phyloP scores from a whole-genome alignment of 345 rosid genomes.

The Barbarea vulgaris region DNA sequence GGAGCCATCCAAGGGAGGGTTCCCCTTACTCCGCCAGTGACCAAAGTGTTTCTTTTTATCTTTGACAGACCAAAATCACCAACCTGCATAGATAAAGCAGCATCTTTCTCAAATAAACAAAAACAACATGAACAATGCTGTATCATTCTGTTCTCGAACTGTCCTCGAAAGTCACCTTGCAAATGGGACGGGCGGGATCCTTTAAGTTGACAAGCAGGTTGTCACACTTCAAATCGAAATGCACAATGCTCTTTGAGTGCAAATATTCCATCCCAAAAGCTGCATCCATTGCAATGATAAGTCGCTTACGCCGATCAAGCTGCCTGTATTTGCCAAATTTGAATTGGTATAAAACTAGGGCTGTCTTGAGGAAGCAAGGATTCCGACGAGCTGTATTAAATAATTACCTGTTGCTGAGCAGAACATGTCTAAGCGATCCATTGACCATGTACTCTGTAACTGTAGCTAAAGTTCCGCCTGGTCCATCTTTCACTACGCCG shows the following conservation, averaged over 20 bases:
- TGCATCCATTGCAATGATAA: constrained; percentile 98
- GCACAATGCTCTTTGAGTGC: constrained; percentile 96
- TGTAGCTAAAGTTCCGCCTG: constrained; percentile 95
- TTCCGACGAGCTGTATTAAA: constrained; percentile 3
- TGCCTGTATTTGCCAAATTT: constrained; percentile 53
- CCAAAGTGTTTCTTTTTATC: constrained; percentile 82
- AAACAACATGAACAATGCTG: constrained; percentile 1
- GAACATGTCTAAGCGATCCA: constrained; percentile 96
- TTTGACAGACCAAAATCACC: constrained; percentile 91
- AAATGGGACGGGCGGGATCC: constrained; percentile 91
- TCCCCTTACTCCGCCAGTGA: constrained; percentile 85
- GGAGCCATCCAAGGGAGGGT: constrained; percentile 98
- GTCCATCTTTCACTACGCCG: constrained; percentile 98
- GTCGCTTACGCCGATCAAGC: constrained; percentile 92
- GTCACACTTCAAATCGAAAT: constrained; percentile 98
- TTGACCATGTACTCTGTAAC: constrained; percentile 98
- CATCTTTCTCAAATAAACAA: constrained; percentile 7
- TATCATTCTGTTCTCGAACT: not conserved
- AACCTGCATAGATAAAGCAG: constrained; percentile 50
- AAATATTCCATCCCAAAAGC: constrained; percentile 99
- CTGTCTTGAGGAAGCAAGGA: constrained; percentile 7
- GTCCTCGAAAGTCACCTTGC: constrained; percentile 69
- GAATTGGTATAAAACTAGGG: constrained; percentile 2
- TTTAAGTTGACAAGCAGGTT: constrained; percentile 97
- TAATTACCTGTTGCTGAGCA: constrained; percentile 83